Percentiles rank a stretch among this genome's conserved stretches.
These are phyloP conservation scores for Coemansia sp. DNA, from an alignment of 192 early-diverging fungal genomes.

Conservation along the genomic window DNA sequence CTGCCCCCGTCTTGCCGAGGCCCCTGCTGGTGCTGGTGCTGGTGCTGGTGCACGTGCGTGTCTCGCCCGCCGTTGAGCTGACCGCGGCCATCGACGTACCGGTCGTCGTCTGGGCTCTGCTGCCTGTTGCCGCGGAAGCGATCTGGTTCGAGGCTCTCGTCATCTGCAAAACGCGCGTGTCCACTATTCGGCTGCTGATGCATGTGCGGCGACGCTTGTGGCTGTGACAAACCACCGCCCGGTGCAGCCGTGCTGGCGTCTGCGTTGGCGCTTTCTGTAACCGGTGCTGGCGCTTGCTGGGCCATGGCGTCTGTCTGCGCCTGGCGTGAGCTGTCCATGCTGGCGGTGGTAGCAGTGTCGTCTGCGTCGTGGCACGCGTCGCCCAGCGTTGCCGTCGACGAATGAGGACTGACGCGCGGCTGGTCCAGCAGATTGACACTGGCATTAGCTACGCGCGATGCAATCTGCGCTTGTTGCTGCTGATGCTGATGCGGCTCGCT, in stretches of 20 bases:
- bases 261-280: background rate
- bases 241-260: background rate
- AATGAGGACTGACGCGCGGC: slow-evolving; percentile 28
- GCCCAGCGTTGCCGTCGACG: slow-evolving; percentile 50
- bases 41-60: slow-evolving; percentile 7
- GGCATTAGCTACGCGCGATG: background rate
- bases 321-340: slow-evolving; percentile 36
- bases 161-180: background rate
- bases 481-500: slow-evolving; percentile 6
- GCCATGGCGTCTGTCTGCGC: slow-evolving; percentile 4
- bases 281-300: background rate
- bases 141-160: background rate
- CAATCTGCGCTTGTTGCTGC: background rate
- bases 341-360: slow-evolving; percentile 44
- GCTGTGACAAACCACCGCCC: background rate
- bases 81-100: background rate
- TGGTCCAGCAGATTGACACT: slow-evolving; percentile 4
- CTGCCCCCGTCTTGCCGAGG: background rate
- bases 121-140: background rate
- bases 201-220: background rate
- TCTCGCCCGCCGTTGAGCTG: slow-evolving; percentile 8
- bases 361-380: slow-evolving; percentile 27
- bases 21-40: slow-evolving; percentile 1
- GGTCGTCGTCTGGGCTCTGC: background rate
- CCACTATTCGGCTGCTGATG: background rate